These are phyloP conservation scores for Aphanomyces euteiches DNA, from an alignment of 352 stramenopile genomes.

Conservation along the genomic window DNA sequence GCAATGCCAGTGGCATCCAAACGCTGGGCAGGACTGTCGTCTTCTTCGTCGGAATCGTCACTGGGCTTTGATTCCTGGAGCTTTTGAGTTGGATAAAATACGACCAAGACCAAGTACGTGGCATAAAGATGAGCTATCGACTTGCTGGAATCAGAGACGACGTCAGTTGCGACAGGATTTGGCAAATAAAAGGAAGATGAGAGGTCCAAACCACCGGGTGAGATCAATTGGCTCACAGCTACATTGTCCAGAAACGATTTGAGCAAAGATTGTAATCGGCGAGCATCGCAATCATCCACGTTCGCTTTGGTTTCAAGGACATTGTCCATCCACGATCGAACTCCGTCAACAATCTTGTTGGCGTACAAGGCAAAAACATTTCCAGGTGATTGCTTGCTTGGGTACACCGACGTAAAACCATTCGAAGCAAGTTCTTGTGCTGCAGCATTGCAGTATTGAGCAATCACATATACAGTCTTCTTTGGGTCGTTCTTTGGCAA, in stretches of 20 bases:
- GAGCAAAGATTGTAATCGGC: constrained; percentile 10
- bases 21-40: neutral
- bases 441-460: neutral
- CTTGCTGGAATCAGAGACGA: too few relatives aligned
- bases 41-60: constrained; percentile 5
- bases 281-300: neutral
- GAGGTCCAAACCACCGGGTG: neutral
- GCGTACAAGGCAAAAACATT: constrained; percentile 20
- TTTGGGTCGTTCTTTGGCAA: neutral
- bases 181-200: constrained; percentile 19
- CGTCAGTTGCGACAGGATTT: neutral
- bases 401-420: constrained; percentile 16
- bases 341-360: neutral
- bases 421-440: constrained; percentile 26
- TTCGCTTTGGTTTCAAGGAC: neutral
- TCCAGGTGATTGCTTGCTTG: constrained; percentile 5
- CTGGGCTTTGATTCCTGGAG: neutral
- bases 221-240: neutral
- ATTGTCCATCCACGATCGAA: constrained; percentile 7
- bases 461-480: constrained; percentile 14
- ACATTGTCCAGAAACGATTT: neutral
- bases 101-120: neutral
- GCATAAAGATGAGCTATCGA: constrained; percentile 24
- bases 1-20: neutral
- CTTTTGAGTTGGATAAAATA: neutral